Base-by-base conservation (phyloP, 2,329 filamentous ascomycete genomes). In the Alternaria ventricosa region DNA sequence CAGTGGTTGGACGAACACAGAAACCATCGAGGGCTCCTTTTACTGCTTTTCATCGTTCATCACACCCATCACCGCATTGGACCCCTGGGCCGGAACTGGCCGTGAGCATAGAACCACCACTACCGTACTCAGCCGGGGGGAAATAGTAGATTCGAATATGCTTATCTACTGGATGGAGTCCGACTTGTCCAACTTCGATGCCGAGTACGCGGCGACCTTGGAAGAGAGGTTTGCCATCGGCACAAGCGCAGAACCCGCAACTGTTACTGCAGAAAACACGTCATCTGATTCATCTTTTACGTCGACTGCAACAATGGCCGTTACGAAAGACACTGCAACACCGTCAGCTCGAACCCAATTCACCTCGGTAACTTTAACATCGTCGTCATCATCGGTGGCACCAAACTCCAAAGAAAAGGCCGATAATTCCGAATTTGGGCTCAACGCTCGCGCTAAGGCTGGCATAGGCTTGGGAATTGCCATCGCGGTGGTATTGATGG, bases 191-290 rank as follows among this genome's bases (percentile, higher is more conserved):
- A 41, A 41, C 6, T 41, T 41, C 3, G 36, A 41, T 18, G 0
- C 36, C 36, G 36, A 18, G 9, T 41, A 41, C n/a, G 36, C 36
- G 9, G 15, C n/a, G 36, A 18, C 36, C 0, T 18, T 41, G n/a
- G 8, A 41, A 18, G 36, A 18, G 8, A 41, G n/a, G n/a, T 41
- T 41, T 18, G n/a, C n/a, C n/a, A 41, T 41, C 8, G 36, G 36
- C 36, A 36, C 75, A 51, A 69, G 66, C 23, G 73, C 66, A 12
- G 45, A 12, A 2, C 55, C 63, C 8, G 58, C 30, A 12, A 58
- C 45, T 50, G 30, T 55, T 20, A 23, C 11, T 15, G 36, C 28
- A 5, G 23, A 44, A 8, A 44, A 15, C 11, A 9, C n/a, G 6
- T 43, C 20, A 9, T 27, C 12, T 10, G 20, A 3, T 6, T 8